Percentiles rank a stretch among this genome's conserved stretches.
phyloP scores from a whole-genome alignment of 768 basidiomycete genomes.

The Pulveroboletus frians region DNA sequence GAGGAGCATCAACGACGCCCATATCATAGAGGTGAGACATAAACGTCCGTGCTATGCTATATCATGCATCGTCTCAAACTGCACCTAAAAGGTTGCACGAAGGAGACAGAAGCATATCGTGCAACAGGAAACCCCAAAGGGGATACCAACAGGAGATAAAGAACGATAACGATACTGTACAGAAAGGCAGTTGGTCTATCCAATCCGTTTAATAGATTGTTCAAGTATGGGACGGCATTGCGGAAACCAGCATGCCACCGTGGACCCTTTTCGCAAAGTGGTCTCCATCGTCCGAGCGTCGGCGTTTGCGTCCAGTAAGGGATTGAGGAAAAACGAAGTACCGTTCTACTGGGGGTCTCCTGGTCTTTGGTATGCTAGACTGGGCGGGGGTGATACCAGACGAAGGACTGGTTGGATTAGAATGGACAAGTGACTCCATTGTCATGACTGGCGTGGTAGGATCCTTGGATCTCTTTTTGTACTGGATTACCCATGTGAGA shows the following conservation, averaged over 20 bases:
- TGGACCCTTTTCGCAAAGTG: conserved; percentile 21
- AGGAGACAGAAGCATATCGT: background rate
- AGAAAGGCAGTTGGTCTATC: conserved; percentile 8
- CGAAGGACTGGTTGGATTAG: conserved; percentile 59
- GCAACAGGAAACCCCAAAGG: conserved; percentile 1
- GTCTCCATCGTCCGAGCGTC: conserved; percentile 26
- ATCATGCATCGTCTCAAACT: background rate
- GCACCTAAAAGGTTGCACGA: background rate
- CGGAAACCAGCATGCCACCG: conserved; percentile 7
- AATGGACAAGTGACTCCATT: conserved; percentile 64
- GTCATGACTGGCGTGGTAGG: conserved; percentile 40
- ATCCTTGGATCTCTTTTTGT: conserved; percentile 47
- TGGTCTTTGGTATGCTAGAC: conserved; percentile 17
- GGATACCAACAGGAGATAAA: conserved; percentile 3
- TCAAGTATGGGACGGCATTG: conserved; percentile 16
- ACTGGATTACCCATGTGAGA: conserved; percentile 38
- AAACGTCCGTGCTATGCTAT: background rate
- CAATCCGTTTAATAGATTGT: conserved; percentile 1
- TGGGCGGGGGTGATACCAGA: conserved; percentile 26
- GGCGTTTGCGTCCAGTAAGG: conserved; percentile 22
- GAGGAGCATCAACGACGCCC: background rate
- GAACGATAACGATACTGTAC: conserved; percentile 29
- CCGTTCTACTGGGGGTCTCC: conserved; percentile 34
- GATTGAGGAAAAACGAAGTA: conserved; percentile 31
- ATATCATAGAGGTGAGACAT: conserved; percentile 7